Percentiles rank a stretch among this genome's conserved stretches.
Evolutionary conservation across 305 asterid species (phyloP).

Genomic region (Fraxinus albicans): DNA sequence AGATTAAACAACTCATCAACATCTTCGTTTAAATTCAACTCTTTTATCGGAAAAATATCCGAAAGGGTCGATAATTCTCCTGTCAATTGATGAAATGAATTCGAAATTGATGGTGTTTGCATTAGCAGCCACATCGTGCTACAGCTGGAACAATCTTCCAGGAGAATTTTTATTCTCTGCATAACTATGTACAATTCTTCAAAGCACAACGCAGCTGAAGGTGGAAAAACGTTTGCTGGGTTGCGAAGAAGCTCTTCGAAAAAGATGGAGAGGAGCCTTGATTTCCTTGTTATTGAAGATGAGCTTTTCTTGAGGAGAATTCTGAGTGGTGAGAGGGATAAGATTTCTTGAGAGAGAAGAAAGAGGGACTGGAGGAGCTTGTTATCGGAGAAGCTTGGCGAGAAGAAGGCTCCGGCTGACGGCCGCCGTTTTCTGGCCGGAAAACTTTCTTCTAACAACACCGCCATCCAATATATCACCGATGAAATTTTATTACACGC

Average conservation of each 20-base stretch:
- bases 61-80: slow-evolving; percentile 69
- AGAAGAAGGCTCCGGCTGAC: slow-evolving; percentile 50
- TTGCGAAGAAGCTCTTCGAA: slow-evolving; percentile 64
- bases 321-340: slow-evolving; percentile 45
- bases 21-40: slow-evolving; percentile 57
- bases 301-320: slow-evolving; percentile 50
- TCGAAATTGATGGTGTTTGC: slow-evolving; percentile 49
- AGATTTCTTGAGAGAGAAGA: slow-evolving; percentile 54
- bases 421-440: slow-evolving; percentile 69
- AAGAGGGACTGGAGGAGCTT: slow-evolving; percentile 68
- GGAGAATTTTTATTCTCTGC: slow-evolving; percentile 51
- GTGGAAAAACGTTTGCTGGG: slow-evolving; percentile 38
- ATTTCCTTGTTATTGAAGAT: slow-evolving; percentile 52
- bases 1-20: slow-evolving; percentile 58
- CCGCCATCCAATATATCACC: slow-evolving; percentile 43
- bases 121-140: slow-evolving; percentile 82
- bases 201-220: slow-evolving; percentile 71
- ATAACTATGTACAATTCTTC: slow-evolving; percentile 73
- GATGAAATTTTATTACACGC: too few relatives aligned
- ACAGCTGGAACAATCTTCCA: slow-evolving; percentile 55
- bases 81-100: slow-evolving; percentile 51
- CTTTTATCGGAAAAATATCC: slow-evolving; percentile 67
- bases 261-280: slow-evolving; percentile 52
- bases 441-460: slow-evolving; percentile 48
- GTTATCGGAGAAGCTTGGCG: slow-evolving; percentile 52